phyloP scores from a whole-genome alignment of 2,329 filamentous ascomycete genomes.

The Xylariaceae sp. region DNA sequence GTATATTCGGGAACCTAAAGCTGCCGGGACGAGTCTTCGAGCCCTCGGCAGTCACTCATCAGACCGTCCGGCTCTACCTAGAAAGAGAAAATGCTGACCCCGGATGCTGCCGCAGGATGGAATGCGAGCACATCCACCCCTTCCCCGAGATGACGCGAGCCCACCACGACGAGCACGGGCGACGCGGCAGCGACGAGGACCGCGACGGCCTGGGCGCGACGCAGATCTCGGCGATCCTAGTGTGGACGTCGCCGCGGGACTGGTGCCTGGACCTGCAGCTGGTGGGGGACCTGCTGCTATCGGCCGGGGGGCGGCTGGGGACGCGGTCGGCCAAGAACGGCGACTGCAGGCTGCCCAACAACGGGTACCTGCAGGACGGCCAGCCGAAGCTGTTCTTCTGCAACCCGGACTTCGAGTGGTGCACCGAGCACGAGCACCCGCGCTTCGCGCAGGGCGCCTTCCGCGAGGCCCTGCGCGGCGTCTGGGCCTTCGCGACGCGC shows the following conservation, averaged over 20 bases:
- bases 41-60: no score
- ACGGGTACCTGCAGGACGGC: slow-evolving; percentile 53
- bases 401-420: slow-evolving; percentile 73
- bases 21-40: no score
- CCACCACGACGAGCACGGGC: slow-evolving; percentile 42
- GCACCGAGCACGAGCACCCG: slow-evolving; percentile 65
- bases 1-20: no score
- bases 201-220: slow-evolving; percentile 15
- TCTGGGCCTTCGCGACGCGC: slow-evolving; percentile 55
- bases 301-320: slow-evolving; percentile 60
- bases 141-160: slow-evolving; percentile 42
- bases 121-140: slow-evolving; percentile 33
- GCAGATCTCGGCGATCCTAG: slow-evolving; percentile 37
- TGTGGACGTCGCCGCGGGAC: slow-evolving; percentile 41
- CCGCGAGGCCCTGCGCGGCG: slow-evolving; percentile 63
- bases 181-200: slow-evolving; percentile 16
- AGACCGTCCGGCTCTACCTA: no score
- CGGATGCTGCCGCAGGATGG: no score
- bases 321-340: slow-evolving; percentile 65
- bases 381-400: slow-evolving; percentile 71
- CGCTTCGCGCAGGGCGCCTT: slow-evolving; percentile 74
- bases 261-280: slow-evolving; percentile 42
- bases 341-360: slow-evolving; percentile 33
- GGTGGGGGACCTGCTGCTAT: slow-evolving; percentile 36
- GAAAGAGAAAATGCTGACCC: no score